Conservation (phyloP, 768 basidiomycete genomes). For the Omphalotus guepiniiformis region DNA sequence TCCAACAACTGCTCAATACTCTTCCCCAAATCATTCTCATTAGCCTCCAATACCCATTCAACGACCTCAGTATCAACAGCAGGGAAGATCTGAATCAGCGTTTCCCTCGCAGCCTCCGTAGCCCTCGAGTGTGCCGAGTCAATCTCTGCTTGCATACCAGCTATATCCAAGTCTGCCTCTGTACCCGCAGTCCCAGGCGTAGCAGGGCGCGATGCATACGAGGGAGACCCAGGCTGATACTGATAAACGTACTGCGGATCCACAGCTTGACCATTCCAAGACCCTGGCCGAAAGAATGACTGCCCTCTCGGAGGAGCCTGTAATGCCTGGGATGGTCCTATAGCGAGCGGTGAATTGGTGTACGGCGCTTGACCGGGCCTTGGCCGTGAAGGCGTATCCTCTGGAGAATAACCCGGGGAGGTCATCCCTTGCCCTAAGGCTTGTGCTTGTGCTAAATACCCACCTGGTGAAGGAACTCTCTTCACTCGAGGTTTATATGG, state of each 20-base stretch:
- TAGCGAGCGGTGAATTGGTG: constrained; percentile 43
- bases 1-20: constrained; percentile 86
- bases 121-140: constrained; percentile 76
- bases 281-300: constrained; percentile 23
- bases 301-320: constrained; percentile 43
- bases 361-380: constrained; percentile 31
- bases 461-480: constrained; percentile 38
- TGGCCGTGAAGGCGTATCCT: constrained; percentile 50
- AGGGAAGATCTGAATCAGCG: constrained; percentile 88
- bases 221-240: not conserved
- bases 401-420: constrained; percentile 30
- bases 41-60: constrained; percentile 87
- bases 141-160: constrained; percentile 69
- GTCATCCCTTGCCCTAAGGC: constrained; percentile 11
- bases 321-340: constrained; percentile 45
- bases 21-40: constrained; percentile 81
- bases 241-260: constrained; percentile 1
- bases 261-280: not conserved
- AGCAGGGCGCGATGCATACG: constrained; percentile 8
- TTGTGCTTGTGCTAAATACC: constrained; percentile 11
- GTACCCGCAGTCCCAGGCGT: constrained; percentile 59
- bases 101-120: constrained; percentile 65
- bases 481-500: constrained; percentile 75
- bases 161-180: constrained; percentile 67
- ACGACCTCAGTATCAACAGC: constrained; percentile 75